A percentile compares a stretch with the other conserved stretches of the same genome.
Evolutionary conservation across 768 basidiomycete genomes (phyloP).

Genomic region (Hemileccinum impolitum): DNA sequence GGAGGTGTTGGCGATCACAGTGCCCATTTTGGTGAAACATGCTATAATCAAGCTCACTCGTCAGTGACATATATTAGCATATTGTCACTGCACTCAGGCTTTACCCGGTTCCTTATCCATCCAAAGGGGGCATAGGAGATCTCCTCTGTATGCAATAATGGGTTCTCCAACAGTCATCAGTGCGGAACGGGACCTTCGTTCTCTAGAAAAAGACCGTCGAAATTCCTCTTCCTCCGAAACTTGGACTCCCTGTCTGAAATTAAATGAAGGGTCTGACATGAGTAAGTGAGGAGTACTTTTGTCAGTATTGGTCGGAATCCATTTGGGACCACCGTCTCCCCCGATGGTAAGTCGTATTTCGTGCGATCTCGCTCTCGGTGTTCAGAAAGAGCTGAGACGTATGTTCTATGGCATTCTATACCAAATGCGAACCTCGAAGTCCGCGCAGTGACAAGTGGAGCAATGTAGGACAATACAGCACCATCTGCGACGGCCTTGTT

Average conservation of each 20-base stretch:
- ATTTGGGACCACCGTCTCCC: not conserved
- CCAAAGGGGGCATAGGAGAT: constrained; percentile 3
- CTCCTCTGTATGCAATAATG: constrained; percentile 18
- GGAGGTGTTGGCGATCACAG: constrained; percentile 6
- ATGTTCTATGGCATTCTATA: no score
- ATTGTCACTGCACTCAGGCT: not conserved
- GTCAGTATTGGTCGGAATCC: not conserved
- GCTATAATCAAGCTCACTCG: not conserved
- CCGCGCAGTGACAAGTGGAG: constrained; percentile 38
- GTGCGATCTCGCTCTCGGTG: no score
- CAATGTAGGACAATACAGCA: constrained; percentile 36
- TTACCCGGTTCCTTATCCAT: constrained; percentile 10
- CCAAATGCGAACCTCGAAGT: no score
- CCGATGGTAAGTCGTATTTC: not conserved
- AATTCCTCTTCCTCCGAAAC: constrained; percentile 3
- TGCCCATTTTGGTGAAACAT: constrained; percentile 9
- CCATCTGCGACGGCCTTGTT: constrained; percentile 53
- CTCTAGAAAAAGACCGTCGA: constrained; percentile 2
- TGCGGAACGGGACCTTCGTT: not conserved
- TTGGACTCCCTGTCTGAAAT: not conserved
- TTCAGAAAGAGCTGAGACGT: no score
- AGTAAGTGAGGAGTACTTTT: not conserved
- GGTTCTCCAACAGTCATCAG: not conserved
- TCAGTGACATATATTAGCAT: not conserved
- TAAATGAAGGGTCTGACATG: not conserved